Base-by-base conservation (phyloP, 208 protist species). In the Trypanosoma mega region DNA sequence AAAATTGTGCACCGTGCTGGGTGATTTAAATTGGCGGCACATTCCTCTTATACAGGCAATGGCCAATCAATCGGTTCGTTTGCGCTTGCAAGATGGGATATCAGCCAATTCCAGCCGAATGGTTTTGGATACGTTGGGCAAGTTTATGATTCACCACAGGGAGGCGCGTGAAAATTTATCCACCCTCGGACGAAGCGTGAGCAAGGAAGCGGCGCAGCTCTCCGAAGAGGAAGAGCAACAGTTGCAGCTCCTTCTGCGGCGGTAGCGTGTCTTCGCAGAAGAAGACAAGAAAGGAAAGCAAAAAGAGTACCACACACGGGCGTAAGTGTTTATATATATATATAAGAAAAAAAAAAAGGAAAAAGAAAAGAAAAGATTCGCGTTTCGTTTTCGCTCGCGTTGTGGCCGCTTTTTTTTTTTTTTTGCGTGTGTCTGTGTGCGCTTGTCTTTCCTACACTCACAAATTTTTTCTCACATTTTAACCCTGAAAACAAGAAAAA, bases 211-310 rank as follows among this genome's bases (percentile, higher is more conserved):
- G 18, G 45, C 77, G 18, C 52, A 63, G 37, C 80, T 94, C 16
- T 87, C 82, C 12, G 80, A 82, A 5, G 80, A 85, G 34, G 81
- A 92, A 45, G 56, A 80, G 26, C 68, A 80, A 47, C 72, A 87
- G 52, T 46, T 87, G 20, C 74, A 85, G 31, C 33, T 76, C 8
- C 27, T 88, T 36, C 39, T 93, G 18, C 50, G 55, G 20, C 67
- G 76, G 24, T 83, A 72, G 49, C 27, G 23, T n/a, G n/a, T n/a
- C n/a, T n/a, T n/a, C n/a, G n/a, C n/a, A n/a, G n/a, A n/a, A n/a
- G n/a, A n/a, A n/a, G n/a, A n/a, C n/a, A n/a, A n/a, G n/a, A n/a
- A n/a, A n/a, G n/a, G n/a, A n/a, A n/a, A n/a, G n/a, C n/a, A n/a
- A n/a, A n/a, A n/a, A n/a, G n/a, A n/a, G n/a, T n/a, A n/a, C n/a